Percentiles rank a stretch among this genome's conserved stretches.
These are phyloP conservation scores for Trametes meyenii DNA, from an alignment of 768 basidiomycete genomes.

Conservation along the genomic window DNA sequence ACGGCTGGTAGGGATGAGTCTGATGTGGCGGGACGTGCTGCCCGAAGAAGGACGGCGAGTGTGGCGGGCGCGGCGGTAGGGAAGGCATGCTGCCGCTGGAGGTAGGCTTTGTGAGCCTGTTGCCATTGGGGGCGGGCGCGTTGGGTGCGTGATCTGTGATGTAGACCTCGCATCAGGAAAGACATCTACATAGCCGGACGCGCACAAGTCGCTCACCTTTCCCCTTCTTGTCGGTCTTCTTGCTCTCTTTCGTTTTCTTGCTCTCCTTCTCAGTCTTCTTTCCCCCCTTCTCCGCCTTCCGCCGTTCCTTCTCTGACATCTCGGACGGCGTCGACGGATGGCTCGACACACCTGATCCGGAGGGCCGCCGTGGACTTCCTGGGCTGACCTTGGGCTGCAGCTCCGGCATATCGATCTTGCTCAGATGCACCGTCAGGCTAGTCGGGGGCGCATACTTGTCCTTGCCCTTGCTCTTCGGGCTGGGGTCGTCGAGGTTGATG, in stretches of 20 bases:
- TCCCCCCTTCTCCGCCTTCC: conserved; percentile 44
- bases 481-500: conserved; percentile 62
- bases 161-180: neutral
- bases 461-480: conserved; percentile 43
- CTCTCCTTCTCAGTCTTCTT: conserved; percentile 36
- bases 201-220: conserved; percentile 1
- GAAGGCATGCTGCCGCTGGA: neutral
- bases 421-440: conserved; percentile 71
- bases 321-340: neutral
- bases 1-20: conserved; percentile 40
- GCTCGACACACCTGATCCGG: conserved; percentile 25
- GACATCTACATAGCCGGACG: neutral
- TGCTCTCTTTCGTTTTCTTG: conserved; percentile 35
- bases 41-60: neutral
- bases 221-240: conserved; percentile 30
- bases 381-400: conserved; percentile 53
- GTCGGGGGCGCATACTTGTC: conserved; percentile 63
- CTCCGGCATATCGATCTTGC: conserved; percentile 89
- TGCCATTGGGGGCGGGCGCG: neutral
- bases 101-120: conserved; percentile 14
- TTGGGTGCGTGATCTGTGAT: neutral
- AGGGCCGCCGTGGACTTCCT: conserved; percentile 6
- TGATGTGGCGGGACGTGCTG: conserved; percentile 38
- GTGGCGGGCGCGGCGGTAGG: neutral
- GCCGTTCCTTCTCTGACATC: conserved; percentile 28